These are phyloP conservation scores for Boletus bicolor DNA, from an alignment of 768 basidiomycete genomes.

Conservation along the genomic window DNA sequence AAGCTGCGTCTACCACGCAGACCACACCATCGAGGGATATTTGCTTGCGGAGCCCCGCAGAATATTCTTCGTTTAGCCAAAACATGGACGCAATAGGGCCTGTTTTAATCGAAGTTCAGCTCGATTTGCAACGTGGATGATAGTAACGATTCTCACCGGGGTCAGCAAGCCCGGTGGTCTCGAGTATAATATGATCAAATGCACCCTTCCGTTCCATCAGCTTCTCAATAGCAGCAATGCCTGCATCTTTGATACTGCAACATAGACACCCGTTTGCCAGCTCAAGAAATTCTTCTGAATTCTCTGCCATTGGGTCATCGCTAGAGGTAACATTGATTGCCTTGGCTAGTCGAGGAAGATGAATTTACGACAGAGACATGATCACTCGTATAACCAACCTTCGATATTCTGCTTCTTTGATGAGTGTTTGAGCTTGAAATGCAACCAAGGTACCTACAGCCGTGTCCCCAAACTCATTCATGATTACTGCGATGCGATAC, in stretches of 20 bases:
- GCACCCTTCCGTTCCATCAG: constrained; percentile 81
- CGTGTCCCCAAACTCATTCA: constrained; percentile 98
- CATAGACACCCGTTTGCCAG: constrained; percentile 97
- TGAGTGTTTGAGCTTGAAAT: constrained; percentile 18
- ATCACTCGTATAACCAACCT: constrained; percentile 45
- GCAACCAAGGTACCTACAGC: constrained; percentile 51
- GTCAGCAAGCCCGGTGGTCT: constrained; percentile 95
- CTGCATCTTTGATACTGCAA: constrained; percentile 94
- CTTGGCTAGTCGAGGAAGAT: constrained; percentile 53
- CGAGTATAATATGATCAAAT: constrained; percentile 94
- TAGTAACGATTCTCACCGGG: constrained; percentile 54
- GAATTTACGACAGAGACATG: background rate
- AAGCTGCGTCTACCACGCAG: constrained; percentile 88
- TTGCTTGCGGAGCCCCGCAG: constrained; percentile 61
- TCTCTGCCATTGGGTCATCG: constrained; percentile 57
- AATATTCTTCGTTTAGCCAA: constrained; percentile 84
- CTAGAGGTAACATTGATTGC: constrained; percentile 77
- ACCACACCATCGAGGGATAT: constrained; percentile 86
- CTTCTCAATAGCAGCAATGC: constrained; percentile 90
- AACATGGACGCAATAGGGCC: constrained; percentile 87
- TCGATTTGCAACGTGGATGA: background rate
- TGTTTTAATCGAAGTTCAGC: constrained; percentile 24
- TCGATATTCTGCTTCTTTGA: constrained; percentile 72
- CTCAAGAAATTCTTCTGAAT: constrained; percentile 85
- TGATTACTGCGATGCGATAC: constrained; percentile 94